Conservation (phyloP, 1,284 basidiomycete genomes). For the Somion occarium region DNA sequence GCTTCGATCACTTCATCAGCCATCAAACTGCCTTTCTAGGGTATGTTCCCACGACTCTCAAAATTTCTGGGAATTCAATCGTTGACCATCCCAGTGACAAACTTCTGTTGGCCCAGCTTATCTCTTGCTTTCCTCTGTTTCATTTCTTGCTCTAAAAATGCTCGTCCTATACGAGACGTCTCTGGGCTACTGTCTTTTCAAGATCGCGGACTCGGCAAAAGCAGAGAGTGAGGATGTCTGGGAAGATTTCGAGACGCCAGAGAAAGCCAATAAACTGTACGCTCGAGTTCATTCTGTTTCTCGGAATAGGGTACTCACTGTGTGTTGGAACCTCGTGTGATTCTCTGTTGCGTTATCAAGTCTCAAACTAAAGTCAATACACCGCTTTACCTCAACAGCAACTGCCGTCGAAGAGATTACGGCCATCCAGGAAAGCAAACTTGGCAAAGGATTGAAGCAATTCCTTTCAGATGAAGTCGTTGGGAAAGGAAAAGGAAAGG, state of each 20-base stretch:
- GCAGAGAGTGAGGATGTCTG: conserved; percentile 82
- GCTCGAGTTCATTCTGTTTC: conserved; percentile 23
- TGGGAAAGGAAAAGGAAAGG: conserved; percentile 86
- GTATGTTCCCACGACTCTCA: conserved; percentile 11
- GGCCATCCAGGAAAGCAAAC: conserved; percentile 87
- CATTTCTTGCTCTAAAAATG: conserved; percentile 46
- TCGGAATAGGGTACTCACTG: conserved; percentile 1
- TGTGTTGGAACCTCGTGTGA: no score
- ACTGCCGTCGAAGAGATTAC: conserved; percentile 99
- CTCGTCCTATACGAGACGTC: conserved; percentile 83
- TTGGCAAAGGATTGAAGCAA: conserved; percentile 90
- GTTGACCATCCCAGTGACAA: not conserved
- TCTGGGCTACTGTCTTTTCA: conserved; percentile 97
- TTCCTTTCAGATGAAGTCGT: conserved; percentile 89
- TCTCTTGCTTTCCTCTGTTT: conserved; percentile 12
- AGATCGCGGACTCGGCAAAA: conserved; percentile 88
- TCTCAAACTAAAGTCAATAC: conserved; percentile 90
- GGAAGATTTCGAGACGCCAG: conserved; percentile 91
- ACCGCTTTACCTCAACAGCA: conserved; percentile 95
- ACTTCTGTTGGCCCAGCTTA: conserved; percentile 9
- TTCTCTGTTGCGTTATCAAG: conserved; percentile 37
- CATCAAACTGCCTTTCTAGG: not conserved
- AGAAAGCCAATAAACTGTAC: conserved; percentile 88
- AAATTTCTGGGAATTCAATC: conserved; percentile 21
- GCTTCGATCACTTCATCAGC: not conserved